A percentile compares a stretch with the other conserved stretches of the same genome.
Evolutionary conservation across 345 rosid genomes (phyloP).

Genomic region (Hibiscus syriacus): DNA sequence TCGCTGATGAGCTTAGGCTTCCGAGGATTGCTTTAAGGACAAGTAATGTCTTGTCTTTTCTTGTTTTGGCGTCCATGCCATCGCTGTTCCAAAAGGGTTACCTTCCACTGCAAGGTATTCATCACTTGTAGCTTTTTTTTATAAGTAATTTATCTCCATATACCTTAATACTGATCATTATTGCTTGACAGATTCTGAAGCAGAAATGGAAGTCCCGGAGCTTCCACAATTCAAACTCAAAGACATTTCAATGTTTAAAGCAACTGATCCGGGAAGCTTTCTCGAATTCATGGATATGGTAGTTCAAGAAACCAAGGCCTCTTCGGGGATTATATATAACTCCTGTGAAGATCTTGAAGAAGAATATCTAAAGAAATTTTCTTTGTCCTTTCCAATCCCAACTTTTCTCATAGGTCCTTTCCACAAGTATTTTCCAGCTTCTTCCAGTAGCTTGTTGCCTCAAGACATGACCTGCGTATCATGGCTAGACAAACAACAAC

Average conservation of each 20-base stretch:
- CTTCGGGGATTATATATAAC: slow-evolving; percentile 48
- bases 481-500: slow-evolving; percentile 53
- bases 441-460: slow-evolving; percentile 22
- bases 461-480: slow-evolving; percentile 27
- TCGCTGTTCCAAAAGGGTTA: slow-evolving; percentile 25
- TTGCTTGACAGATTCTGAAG: slow-evolving; percentile 22
- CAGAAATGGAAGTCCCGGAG: slow-evolving; percentile 30
- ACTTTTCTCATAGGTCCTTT: slow-evolving; percentile 47
- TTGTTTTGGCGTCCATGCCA: slow-evolving; percentile 16
- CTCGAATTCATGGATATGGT: slow-evolving; percentile 1
- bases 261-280: slow-evolving; percentile 13
- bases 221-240: slow-evolving; percentile 36
- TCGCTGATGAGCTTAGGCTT: slow-evolving; percentile 31
- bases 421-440: slow-evolving; percentile 27
- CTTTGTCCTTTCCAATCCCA: slow-evolving; percentile 22
- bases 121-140: too few species aligned
- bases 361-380: slow-evolving; percentile 16
- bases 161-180: neutral
- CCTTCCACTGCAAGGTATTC: slow-evolving; percentile 22
- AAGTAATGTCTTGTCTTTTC: slow-evolving; percentile 21
- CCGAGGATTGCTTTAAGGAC: slow-evolving; percentile 43
- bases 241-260: slow-evolving; percentile 30
- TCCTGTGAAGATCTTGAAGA: slow-evolving; percentile 45
- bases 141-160: too few species aligned
- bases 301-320: slow-evolving; percentile 24